Evolutionary conservation across 106 monocot genomes (phyloP).

Genomic region (Allium cepa): DNA sequence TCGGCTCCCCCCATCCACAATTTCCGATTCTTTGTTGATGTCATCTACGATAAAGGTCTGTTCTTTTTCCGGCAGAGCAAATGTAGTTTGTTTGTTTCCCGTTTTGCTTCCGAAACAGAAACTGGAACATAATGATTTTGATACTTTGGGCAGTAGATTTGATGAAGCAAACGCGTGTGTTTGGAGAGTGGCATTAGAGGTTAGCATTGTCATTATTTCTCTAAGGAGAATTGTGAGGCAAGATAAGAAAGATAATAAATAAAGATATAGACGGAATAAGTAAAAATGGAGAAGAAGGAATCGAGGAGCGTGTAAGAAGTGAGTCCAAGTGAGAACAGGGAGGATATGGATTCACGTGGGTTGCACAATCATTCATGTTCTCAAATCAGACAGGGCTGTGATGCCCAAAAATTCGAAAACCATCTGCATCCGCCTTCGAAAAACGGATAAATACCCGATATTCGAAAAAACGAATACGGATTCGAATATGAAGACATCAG

Average conservation of each 20-base stretch:
- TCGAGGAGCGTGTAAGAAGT: conserved; percentile 34
- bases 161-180: conserved; percentile 11
- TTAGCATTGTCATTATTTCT: conserved; percentile 11
- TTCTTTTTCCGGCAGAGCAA: background rate
- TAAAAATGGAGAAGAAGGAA: background rate
- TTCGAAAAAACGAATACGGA: too few relatives aligned
- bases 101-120: background rate
- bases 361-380: too few relatives aligned
- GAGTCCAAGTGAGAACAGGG: conserved; percentile 24
- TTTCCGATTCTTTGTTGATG: too few relatives aligned
- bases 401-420: too few relatives aligned
- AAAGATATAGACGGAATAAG: background rate
- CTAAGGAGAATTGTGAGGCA: background rate
- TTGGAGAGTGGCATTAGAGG: conserved; percentile 20
- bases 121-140: background rate
- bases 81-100: background rate
- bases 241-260: background rate
- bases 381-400: too few relatives aligned
- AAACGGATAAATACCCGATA: too few relatives aligned
- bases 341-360: background rate
- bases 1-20: too few relatives aligned
- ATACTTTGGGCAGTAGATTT: background rate
- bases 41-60: too few relatives aligned
- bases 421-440: too few relatives aligned
- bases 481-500: too few relatives aligned